phyloP scores from a whole-genome alignment of 768 basidiomycete species.

The Suillus clintonianus region DNA sequence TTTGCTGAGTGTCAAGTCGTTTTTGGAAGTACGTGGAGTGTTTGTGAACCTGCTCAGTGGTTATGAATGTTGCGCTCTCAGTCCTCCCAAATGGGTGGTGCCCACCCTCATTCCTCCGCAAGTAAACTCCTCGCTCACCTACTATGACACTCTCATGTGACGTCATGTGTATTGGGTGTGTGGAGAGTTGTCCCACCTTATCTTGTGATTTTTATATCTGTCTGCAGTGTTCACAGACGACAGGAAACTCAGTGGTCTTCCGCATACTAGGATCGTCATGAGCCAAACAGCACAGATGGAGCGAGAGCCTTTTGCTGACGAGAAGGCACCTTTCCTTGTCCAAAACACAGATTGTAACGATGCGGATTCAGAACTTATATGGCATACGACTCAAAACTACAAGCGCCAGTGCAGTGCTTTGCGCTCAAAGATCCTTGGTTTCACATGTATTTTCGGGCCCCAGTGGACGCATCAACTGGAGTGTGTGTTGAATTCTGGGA shows the following conservation, averaged over 20 bases:
- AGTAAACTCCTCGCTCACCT: too few relatives aligned
- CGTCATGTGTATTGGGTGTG: neutral
- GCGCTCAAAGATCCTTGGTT: neutral
- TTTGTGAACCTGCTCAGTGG: too few relatives aligned
- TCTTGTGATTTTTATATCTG: neutral
- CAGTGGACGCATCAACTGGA: too few relatives aligned
- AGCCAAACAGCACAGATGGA: neutral
- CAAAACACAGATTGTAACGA: neutral
- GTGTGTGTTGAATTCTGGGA: too few relatives aligned
- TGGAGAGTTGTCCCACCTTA: neutral
- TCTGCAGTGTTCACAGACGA: conserved; percentile 11
- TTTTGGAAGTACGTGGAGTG: too few relatives aligned
- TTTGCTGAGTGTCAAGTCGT: too few relatives aligned
- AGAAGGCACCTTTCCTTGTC: conserved; percentile 4
- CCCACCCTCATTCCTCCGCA: too few relatives aligned
- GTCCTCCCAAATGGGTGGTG: too few relatives aligned
- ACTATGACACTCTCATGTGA: neutral
- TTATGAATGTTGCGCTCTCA: too few relatives aligned
- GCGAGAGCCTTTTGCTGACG: neutral
- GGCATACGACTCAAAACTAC: neutral
- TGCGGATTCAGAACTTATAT: conserved; percentile 16
- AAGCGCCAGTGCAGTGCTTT: neutral
- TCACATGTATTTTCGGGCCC: conserved; percentile 15
- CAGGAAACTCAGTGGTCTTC: conserved; percentile 9
- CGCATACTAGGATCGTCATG: conserved; percentile 7